Evolutionary conservation across 352 stramenopile genomes (phyloP).

Genomic region (Phytophthora pisi): DNA sequence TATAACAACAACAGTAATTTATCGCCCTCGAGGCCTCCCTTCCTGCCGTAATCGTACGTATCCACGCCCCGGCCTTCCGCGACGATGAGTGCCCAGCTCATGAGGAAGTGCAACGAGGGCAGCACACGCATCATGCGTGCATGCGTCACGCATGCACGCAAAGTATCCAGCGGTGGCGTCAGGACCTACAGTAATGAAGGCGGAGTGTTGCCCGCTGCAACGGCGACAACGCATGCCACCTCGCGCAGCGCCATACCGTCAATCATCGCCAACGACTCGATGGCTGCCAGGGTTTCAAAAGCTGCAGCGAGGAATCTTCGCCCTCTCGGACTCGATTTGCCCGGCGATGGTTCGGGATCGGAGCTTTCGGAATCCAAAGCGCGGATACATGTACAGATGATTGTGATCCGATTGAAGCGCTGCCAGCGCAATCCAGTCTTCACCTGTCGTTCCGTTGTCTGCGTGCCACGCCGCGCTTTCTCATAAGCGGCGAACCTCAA

Average conservation of each 20-base stretch:
- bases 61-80: not conserved
- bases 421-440: no score
- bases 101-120: not conserved
- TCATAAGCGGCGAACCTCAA: no score
- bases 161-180: slow-evolving; percentile 18
- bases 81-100: not conserved
- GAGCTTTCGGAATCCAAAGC: no score
- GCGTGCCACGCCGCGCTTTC: no score
- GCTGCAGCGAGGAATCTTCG: not conserved
- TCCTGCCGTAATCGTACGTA: slow-evolving; percentile 23
- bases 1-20: slow-evolving; percentile 23
- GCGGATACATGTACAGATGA: no score
- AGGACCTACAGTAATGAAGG: not conserved
- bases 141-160: slow-evolving; percentile 12
- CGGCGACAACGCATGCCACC: no score
- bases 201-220: not conserved
- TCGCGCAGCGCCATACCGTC: no score
- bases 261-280: not conserved
- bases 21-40: slow-evolving; percentile 16
- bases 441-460: no score
- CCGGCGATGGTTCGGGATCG: not conserved
- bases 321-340: not conserved
- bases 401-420: no score
- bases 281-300: not conserved
- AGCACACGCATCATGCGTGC: not conserved